Base-by-base conservation (phyloP, 2,329 filamentous ascomycete genomes). In the Cladophialophora psammophila region DNA sequence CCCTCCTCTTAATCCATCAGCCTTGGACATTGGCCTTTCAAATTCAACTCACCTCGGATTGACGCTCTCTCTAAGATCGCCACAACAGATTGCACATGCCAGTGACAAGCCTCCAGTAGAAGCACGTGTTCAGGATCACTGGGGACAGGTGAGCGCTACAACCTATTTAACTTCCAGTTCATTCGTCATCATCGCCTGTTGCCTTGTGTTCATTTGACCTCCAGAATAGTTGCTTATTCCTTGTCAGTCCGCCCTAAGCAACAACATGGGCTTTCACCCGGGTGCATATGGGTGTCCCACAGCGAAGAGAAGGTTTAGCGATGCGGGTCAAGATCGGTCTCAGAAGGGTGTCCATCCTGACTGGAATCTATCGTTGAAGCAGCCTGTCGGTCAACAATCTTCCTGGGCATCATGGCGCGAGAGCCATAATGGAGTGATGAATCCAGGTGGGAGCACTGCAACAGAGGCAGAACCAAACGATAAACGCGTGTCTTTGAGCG, bases 261-360 rank as follows among this genome's bases (percentile, higher is more conserved):
- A 40, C 42, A 20, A 2, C 26, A 60, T 60, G 57, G 35, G 8
- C 52, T 64, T 64, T 42, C 15, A 67, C 35, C 40, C 65, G 3
- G 45, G 57, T 18, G 48, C 50, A 15, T 64, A 64, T 50, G 65
- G 65, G 9, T 38, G 15, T 26, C 61, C 65, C 12, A 57, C 42
- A 3, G 35, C 52, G 13, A 64, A 52, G n/a, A 48, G 45, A 32
- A 35, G 38, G 13, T 38, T 45, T 20, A 55, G 32, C 34, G 34
- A 32, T 7, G 59, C 48, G n/a, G 8, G 7, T 18, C 34, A 60
- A 60, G 42, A 20, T 20, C 20, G 9, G 45, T 35, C 54, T 36
- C 5, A 15, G 20, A 5, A 1, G 20, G 45, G 26, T 10, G 26
- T 18, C 8, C 18, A 63, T 34, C 59, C 64, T 32, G 32, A 31